Evolutionary conservation across 805 yeast genomes (phyloP), one percentile per base, ranked within the genome.

Genomic region (Candida insectorum): DNA sequence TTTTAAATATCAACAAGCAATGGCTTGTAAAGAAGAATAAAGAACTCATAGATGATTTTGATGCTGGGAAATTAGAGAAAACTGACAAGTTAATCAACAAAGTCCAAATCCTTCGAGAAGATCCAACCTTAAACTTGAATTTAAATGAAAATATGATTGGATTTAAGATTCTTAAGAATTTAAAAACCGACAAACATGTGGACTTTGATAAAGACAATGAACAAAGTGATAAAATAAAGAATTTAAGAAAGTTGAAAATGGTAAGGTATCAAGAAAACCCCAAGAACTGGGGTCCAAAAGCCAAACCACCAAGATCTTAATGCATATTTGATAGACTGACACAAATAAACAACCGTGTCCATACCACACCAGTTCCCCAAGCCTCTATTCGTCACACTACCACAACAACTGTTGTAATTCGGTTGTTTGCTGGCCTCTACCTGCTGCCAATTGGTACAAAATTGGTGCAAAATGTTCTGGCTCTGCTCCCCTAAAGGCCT

Each of bases 281-380:
- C 11, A 85, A 85, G 54, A 81, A 85, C 55, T 93, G 99, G 99
- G 99, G 99, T 1, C 99, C 97, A 23, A 86, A 84, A 62, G 78
- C 96, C 3, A 79, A 83, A 51, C 94, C 95, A 24, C n/a, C n/a
- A 26, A 29, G 26, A n/a, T n/a, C n/a, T n/a, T n/a, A n/a, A n/a
- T n/a, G n/a, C n/a, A n/a, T n/a, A n/a, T n/a, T n/a, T n/a, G n/a
- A n/a, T n/a, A n/a, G n/a, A n/a, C n/a, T n/a, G n/a, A n/a, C n/a
- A n/a, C n/a, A n/a, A n/a, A n/a, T n/a, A n/a, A n/a, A n/a, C n/a
- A n/a, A n/a, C n/a, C n/a, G n/a, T n/a, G n/a, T n/a, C n/a, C n/a
- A n/a, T n/a, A n/a, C n/a, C n/a, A n/a, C n/a, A n/a, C n/a, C n/a
- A n/a, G n/a, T n/a, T n/a, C n/a, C n/a, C n/a, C n/a, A n/a, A n/a